Evolutionary conservation across 2,329 filamentous ascomycete species (phyloP).

Genomic region (Endoconidiophora polonica): DNA sequence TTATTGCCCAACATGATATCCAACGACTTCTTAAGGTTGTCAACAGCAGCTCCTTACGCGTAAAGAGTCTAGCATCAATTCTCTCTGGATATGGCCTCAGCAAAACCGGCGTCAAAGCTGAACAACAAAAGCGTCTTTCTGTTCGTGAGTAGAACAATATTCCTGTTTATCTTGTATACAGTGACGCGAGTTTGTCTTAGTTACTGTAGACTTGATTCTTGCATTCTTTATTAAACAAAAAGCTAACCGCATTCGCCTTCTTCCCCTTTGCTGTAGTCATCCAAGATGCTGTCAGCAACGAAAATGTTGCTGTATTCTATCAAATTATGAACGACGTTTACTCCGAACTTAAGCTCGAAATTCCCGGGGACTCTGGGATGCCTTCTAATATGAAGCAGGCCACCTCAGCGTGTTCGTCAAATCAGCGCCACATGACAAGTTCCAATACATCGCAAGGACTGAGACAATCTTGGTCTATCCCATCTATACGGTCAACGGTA

Average conservation of each 20-base stretch:
- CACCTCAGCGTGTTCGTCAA: too few species aligned
- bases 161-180: neutral
- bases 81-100: conserved; percentile 58
- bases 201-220: too few species aligned
- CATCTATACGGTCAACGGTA: neutral
- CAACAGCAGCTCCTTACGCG: conserved; percentile 30
- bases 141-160: conserved; percentile 42
- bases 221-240: neutral
- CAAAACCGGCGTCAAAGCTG: conserved; percentile 70
- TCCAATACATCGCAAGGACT: neutral
- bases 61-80: conserved; percentile 56
- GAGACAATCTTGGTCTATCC: neutral
- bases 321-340: conserved; percentile 20
- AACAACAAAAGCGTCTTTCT: conserved; percentile 63
- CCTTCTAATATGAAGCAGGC: neutral
- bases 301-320: conserved; percentile 26
- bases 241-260: neutral
- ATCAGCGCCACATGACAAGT: neutral
- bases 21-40: conserved; percentile 28
- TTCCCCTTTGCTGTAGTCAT: conserved; percentile 22
- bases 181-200: too few species aligned
- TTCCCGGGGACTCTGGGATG: neutral
- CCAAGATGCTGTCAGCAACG: conserved; percentile 22
- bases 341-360: neutral
- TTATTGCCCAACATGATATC: conserved; percentile 23